Base-by-base conservation (phyloP, 2,329 filamentous ascomycete species). In the Cercospora janseana region DNA sequence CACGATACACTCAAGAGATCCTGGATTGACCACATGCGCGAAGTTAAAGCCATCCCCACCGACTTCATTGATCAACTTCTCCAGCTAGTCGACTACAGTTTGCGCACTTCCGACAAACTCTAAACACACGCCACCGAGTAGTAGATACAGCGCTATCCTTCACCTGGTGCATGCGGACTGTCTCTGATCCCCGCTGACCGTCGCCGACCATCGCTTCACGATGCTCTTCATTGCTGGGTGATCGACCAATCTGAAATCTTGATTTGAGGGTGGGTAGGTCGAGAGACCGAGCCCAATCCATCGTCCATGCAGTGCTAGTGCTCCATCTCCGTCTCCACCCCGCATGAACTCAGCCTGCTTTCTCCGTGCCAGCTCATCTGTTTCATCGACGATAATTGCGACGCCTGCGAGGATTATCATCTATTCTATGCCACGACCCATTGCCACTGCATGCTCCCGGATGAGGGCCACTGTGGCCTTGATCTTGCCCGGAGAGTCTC, bases 41-140 rank as follows among this genome's bases (percentile, higher is more conserved):
- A 88, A 75, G 63, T 88, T 88, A 67, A 88, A 88, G 0, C 84
- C 84, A 60, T 87, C 84, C 1, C 87, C 76, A 55, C 86, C 84
- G 0, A 81, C 82, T 63, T 86, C 83, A 4, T 72, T 62, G 0
- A 86, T 71, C 83, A 84, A 88, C 0, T 70, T 68, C 66, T 87
- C 81, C 35, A 88, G 71, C 23, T 76, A 74, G 60, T 88, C 83
- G 0, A 81, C 84, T 1, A 87, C 82, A 55, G 81, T 78, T 12
- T 74, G 64, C 0, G 83, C 71, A 0, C 80, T 85, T 0, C 85
- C 84, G 0, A 87, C 79, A 1, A 51, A 21, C 23, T 51, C 46
- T 10, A 82, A 66, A 0, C 81, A 74, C 0, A 82, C 78, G 0
- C 83, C 82, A n/a, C 40, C 48, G n/a, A 51, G n/a, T 7, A 51